Conservation (phyloP, 371 early-diverging fungal genomes). For the Batrachochytrium dendrobatidis region DNA sequence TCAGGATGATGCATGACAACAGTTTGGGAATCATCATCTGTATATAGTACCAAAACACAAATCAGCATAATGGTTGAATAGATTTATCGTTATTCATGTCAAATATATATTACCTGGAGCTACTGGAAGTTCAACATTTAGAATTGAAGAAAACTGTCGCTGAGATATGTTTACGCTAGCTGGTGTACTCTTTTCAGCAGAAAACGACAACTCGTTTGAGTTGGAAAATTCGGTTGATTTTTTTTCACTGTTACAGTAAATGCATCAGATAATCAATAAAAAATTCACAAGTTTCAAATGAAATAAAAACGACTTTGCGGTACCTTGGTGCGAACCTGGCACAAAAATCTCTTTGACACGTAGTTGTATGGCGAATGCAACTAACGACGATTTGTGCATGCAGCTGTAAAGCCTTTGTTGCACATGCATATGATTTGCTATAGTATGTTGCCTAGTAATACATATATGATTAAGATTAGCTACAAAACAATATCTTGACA, state of each 20-base stretch:
- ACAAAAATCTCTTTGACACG: not conserved
- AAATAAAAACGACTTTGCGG: too few species aligned
- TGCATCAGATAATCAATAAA: too few species aligned
- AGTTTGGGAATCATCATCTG: constrained; percentile 19
- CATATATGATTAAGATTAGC: not conserved
- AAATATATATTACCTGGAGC: too few species aligned
- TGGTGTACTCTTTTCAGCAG: too few species aligned
- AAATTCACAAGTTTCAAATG: too few species aligned
- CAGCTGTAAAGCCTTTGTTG: constrained; percentile 24
- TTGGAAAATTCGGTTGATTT: too few species aligned
- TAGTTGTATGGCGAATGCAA: not conserved
- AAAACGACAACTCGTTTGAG: too few species aligned
- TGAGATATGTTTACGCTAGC: too few species aligned
- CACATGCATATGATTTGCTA: constrained; percentile 19
- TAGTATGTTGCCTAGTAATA: constrained; percentile 29
- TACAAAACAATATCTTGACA: not conserved
- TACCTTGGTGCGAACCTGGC: not conserved
- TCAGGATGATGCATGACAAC: constrained; percentile 40
- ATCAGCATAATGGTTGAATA: not conserved
- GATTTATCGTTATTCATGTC: not conserved
- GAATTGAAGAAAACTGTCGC: too few species aligned
- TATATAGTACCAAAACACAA: not conserved
- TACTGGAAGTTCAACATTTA: too few species aligned
- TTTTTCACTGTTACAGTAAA: too few species aligned
- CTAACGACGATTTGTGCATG: constrained; percentile 17